Evolutionary conservation across 108 stramenopile species (phyloP).

Genomic region (Cyclotella baltica): DNA sequence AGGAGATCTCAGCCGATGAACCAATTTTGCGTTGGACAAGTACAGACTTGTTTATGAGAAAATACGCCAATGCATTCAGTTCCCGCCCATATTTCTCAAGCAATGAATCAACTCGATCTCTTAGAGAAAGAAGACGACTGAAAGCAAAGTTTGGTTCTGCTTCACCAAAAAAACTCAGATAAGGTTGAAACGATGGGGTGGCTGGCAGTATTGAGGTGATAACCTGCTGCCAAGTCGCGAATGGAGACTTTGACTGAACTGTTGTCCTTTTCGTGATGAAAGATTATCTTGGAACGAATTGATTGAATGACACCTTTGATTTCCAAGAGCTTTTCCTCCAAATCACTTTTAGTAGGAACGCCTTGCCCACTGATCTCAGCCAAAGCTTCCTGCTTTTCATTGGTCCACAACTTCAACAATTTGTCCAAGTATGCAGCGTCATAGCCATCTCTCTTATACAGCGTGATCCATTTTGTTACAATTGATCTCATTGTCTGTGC

Average conservation of each 20-base stretch:
- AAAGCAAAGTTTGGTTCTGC: slow-evolving; percentile 1
- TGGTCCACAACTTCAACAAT: not conserved
- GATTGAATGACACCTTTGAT: not conserved
- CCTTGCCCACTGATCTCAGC: not conserved
- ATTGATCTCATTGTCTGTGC: slow-evolving; percentile 12
- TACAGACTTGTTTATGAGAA: slow-evolving; percentile 12
- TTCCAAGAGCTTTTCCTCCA: not conserved
- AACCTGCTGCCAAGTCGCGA: slow-evolving; percentile 5
- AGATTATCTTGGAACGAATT: slow-evolving; percentile 12
- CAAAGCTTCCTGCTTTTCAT: not conserved
- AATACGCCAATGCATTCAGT: slow-evolving; percentile 20
- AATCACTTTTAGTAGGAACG: not conserved
- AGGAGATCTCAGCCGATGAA: slow-evolving; percentile 6
- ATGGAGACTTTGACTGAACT: not conserved
- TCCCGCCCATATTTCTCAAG: not conserved
- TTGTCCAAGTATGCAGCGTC: not conserved
- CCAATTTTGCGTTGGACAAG: slow-evolving; percentile 23
- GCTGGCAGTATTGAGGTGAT: slow-evolving; percentile 12
- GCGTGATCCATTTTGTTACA: not conserved
- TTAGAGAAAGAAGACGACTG: not conserved
- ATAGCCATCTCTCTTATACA: not conserved
- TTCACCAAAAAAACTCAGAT: slow-evolving; percentile 12
- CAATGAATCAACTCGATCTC: not conserved
- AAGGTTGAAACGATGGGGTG: slow-evolving; percentile 1
- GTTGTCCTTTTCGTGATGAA: not conserved